These are phyloP conservation scores for Phyllosticta capitalensis DNA, from an alignment of 2,329 filamentous ascomycete genomes.

Conservation along the genomic window DNA sequence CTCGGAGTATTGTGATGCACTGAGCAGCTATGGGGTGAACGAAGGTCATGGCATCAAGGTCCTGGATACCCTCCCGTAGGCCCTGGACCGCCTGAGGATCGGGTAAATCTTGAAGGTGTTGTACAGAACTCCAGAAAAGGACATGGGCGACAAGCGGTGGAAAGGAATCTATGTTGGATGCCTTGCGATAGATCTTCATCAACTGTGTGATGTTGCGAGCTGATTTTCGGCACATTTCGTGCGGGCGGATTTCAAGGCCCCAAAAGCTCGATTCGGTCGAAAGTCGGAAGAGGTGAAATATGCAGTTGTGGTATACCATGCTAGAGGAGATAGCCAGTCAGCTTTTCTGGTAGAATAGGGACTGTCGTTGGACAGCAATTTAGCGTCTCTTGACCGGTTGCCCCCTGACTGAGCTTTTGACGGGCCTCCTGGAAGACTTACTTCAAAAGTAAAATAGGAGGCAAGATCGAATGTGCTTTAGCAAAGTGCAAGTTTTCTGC, in stretches of 20 bases:
- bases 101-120: neutral
- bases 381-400: neutral
- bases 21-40: neutral
- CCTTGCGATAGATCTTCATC: neutral
- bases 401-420: neutral
- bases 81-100: neutral
- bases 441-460: constrained; percentile 65
- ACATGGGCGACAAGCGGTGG: neutral
- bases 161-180: neutral
- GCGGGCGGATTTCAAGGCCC: neutral
- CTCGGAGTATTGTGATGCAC: neutral
- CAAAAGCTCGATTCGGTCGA: neutral
- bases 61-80: neutral
- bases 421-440: constrained; percentile 35
- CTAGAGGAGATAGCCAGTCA: neutral
- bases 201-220: neutral
- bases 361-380: neutral
- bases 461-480: constrained; percentile 46
- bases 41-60: neutral
- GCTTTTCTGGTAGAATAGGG: neutral
- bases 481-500: constrained; percentile 43
- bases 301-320: neutral
- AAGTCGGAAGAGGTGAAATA: neutral
- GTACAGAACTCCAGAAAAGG: constrained; percentile 1
- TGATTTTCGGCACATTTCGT: neutral